phyloP scores from a whole-genome alignment of 2,329 filamentous ascomycete species.

The Plenodomus lindquistii region DNA sequence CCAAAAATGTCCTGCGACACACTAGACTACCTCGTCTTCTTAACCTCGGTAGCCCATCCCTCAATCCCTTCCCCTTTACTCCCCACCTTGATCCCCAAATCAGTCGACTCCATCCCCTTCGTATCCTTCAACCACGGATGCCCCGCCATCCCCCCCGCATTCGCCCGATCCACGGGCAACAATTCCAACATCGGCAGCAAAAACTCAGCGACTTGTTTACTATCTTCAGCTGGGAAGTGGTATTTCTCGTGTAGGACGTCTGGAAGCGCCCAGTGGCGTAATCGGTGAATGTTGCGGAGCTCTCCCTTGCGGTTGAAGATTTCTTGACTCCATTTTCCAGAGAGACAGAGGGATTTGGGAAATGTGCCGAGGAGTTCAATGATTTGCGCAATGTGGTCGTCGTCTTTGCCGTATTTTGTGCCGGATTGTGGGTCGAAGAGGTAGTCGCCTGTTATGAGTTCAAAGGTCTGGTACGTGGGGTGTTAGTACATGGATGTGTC shows the following conservation, averaged over 20 bases:
- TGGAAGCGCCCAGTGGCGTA: conserved; percentile 92
- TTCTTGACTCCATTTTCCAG: conserved; percentile 96
- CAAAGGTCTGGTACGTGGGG: conserved; percentile 79
- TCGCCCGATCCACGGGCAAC: conserved; percentile 83
- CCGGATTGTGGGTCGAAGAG: conserved; percentile 98
- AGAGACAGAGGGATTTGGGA: conserved; percentile 86
- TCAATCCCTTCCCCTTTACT: conserved; percentile 90
- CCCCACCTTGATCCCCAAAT: conserved; percentile 75
- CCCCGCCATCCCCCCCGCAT: conserved; percentile 92
- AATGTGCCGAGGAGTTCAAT: conserved; percentile 95
- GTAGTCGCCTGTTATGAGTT: conserved; percentile 97
- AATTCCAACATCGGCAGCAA: conserved; percentile 89
- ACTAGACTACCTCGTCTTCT: conserved; percentile 58
- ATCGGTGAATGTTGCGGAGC: conserved; percentile 92
- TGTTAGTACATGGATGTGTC: conserved; percentile 16
- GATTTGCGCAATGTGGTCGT: conserved; percentile 98
- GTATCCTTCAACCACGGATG: conserved; percentile 83
- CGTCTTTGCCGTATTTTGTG: conserved; percentile 98
- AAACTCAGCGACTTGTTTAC: conserved; percentile 78
- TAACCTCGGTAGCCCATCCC: conserved; percentile 85
- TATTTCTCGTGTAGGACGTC: conserved; percentile 97
- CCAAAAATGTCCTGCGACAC: too few species aligned
- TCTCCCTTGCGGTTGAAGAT: conserved; percentile 99
- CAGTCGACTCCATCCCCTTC: conserved; percentile 81
- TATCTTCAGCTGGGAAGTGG: conserved; percentile 85